phyloP scores from a whole-genome alignment of 75 land plant genomes.

The Chamaecyparis obtusa region DNA sequence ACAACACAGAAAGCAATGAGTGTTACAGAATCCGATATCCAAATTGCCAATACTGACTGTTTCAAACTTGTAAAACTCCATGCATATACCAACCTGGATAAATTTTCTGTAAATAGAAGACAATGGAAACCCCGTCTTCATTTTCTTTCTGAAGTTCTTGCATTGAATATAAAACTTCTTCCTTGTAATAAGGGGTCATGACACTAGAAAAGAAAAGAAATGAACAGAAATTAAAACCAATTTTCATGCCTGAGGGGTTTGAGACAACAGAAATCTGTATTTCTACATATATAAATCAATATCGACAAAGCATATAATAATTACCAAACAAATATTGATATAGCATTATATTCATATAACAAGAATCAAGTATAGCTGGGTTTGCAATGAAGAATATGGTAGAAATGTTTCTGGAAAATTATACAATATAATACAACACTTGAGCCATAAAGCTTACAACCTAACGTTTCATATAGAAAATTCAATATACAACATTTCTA shows the following conservation, averaged over 20 bases:
- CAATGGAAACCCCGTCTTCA: conserved; percentile 90
- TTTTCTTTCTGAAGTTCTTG: conserved; percentile 71
- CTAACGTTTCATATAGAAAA: background rate
- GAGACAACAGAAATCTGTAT: background rate
- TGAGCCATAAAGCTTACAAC: background rate
- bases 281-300: background rate
- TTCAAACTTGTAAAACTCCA: background rate
- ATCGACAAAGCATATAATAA: background rate
- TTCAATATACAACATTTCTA: background rate
- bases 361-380: background rate
- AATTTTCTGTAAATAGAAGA: conserved; percentile 88
- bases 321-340: background rate
- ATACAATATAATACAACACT: background rate
- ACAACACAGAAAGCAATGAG: background rate
- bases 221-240: background rate
- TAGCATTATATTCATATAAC: background rate
- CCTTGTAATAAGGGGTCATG: conserved; percentile 90
- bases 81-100: conserved; percentile 73
- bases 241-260: background rate
- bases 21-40: background rate
- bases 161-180: conserved; percentile 79
- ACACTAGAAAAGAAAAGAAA: conserved; percentile 40
- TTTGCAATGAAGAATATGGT: background rate
- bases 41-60: background rate
- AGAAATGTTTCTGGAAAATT: background rate